These are phyloP conservation scores for Centella asiatica DNA, from an alignment of 129 eudicot genomes.

Conservation along the genomic window DNA sequence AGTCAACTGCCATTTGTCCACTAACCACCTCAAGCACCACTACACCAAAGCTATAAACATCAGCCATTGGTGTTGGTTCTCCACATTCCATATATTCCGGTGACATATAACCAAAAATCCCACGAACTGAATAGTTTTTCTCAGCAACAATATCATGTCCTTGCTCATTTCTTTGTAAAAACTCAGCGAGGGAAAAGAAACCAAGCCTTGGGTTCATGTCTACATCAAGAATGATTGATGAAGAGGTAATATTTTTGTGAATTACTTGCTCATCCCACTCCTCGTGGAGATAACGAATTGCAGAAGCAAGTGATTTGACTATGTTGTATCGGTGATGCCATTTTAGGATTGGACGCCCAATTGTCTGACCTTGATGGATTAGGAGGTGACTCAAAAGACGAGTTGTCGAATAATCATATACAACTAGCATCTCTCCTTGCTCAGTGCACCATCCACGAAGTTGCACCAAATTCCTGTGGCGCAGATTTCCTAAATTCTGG, in stretches of 20 bases:
- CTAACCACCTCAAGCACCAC: constrained; percentile 80
- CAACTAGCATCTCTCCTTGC: constrained; percentile 91
- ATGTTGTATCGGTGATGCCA: constrained; percentile 69
- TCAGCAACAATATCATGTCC: constrained; percentile 45
- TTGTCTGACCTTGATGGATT: constrained; percentile 24
- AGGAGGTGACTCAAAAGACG: constrained; percentile 50
- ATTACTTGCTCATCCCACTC: constrained; percentile 98
- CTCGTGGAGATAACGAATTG: constrained; percentile 72
- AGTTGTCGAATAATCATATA: constrained; percentile 58
- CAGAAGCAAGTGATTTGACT: constrained; percentile 75
- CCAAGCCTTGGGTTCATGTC: constrained; percentile 86
- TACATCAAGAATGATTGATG: constrained; percentile 51
- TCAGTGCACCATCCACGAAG: constrained; percentile 99
- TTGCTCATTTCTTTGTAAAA: constrained; percentile 58
- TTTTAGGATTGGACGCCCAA: constrained; percentile 22
- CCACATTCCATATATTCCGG: constrained; percentile 91
- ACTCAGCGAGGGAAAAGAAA: constrained; percentile 79
- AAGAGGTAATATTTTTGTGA: constrained; percentile 74
- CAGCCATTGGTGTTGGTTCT: constrained; percentile 72
- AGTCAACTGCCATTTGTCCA: constrained; percentile 88
- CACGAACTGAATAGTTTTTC: constrained; percentile 44
- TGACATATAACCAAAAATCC: constrained; percentile 85
- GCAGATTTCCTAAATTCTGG: constrained; percentile 56
- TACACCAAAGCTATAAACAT: constrained; percentile 90
- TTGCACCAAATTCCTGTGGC: constrained; percentile 74